Conservation (phyloP, 768 basidiomycete species). For the Serpula lacrymans region DNA sequence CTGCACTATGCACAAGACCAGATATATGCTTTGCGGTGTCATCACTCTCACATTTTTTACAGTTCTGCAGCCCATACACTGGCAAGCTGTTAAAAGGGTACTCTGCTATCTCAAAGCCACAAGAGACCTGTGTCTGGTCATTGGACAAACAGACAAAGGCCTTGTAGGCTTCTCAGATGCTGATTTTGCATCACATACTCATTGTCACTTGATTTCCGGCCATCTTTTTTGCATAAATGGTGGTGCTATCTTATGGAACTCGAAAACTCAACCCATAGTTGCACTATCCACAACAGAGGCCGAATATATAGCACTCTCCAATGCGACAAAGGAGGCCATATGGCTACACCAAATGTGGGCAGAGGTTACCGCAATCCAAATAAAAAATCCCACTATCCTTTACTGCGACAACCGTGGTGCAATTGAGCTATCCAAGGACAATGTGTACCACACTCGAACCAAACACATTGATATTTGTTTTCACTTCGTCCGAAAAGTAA, state of each 20-base stretch:
- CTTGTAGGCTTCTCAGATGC: constrained; percentile 19
- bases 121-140: no score
- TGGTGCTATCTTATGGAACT: constrained; percentile 32
- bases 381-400: constrained; percentile 10
- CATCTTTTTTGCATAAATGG: constrained; percentile 27
- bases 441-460: constrained; percentile 23
- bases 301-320: constrained; percentile 34
- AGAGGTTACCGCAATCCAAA: constrained; percentile 10
- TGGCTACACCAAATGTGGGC: constrained; percentile 22
- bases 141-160: neutral
- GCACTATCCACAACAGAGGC: constrained; percentile 32
- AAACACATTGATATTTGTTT: constrained; percentile 34
- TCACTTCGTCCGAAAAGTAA: constrained; percentile 25
- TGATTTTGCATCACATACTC: constrained; percentile 17
- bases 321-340: constrained; percentile 27
- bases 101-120: no score
- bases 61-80: no score
- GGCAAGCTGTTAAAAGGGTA: no score
- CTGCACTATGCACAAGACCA: no score
- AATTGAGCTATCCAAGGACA: constrained; percentile 18
- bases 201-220: constrained; percentile 27
- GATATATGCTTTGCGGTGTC: no score
- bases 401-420: constrained; percentile 29
- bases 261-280: constrained; percentile 29
- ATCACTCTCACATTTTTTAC: no score